Evolutionary conservation across 2,329 filamentous ascomycete genomes (phyloP), one percentile per base, ranked within the genome.

Genomic region (Penicillium sp.): DNA sequence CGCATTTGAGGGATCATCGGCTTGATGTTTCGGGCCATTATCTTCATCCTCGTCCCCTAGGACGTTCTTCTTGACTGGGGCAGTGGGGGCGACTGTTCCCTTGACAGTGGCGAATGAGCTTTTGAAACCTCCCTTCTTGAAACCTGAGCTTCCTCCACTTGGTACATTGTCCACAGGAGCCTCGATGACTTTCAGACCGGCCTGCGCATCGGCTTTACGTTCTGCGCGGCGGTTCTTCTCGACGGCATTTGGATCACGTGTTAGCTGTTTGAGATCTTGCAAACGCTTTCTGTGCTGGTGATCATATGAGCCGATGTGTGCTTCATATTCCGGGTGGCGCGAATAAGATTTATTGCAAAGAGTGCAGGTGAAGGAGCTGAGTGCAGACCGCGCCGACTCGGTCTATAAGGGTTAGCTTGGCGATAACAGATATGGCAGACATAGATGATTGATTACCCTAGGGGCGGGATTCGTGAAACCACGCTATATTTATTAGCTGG

Each of bases 251-350:
- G 71, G 74, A 50, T 79, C 73, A 34, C 73, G 70, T 6, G 73
- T 78, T 40, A 79, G 67, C 61, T 78, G 76, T 59, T 79, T 79
- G 20, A 79, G 69, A 39, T 79, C 77, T 56, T 77, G 73, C 7
- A 76, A 64, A 56, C 80, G 76, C 78, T 95, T 92, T 73, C 92
- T 92, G 76, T 99, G 94, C 66, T 90, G 89, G 76, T 99, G 94
- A 71, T 97, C 94, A 75, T 97, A 97, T 67, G 89, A 94, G 61
- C 87, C 87, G 55, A 97, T 89, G 73, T 99, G 94, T 8, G 92
- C 89, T 75, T 97, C 93, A 73, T 95, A 97, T 73, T 97, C 93
- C 71, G 95, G 93, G 82, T 96, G 93, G 54, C 94, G 91, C 2
- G 88, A 86, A 76, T 97, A 99, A 66, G 92, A 93, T 77, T 97